Evolutionary conservation across 2,329 filamentous ascomycete genomes (phyloP), one percentile per base, ranked within the genome.

Genomic region (Penicillium corylophilum): DNA sequence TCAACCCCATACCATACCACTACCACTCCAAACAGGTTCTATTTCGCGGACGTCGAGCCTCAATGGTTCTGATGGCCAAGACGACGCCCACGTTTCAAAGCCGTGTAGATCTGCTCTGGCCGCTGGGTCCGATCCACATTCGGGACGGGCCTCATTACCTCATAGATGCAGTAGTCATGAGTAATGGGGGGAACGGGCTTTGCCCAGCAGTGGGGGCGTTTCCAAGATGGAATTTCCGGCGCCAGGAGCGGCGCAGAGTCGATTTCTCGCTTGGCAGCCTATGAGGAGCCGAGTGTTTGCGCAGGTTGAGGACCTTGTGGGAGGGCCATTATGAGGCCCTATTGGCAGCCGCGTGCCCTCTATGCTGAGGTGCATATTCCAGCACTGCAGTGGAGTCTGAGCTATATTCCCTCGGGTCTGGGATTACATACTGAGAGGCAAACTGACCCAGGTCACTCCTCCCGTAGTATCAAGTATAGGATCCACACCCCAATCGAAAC

Each of bases 281-380:
- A 60, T 61, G 44, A 55, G 48, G 26, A 53, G 46, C 35, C 51
- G 28, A 45, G 40, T 46, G 42, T 54, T 56, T 52, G 54, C 24
- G 44, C 45, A 35, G 36, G 39, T 53, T 58, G 60, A 38, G 59
- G 58, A 62, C 60, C 58, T 60, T 61, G 56, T 51, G 56, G 58
- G 54, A 51, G 59, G 58, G 58, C 48, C 23, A 53, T 43, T 38
- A 5, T n/a, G 28, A 28, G n/a, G 45, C 23, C 51, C 51, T 45
- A 62, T 61, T 62, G 59, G 60, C 44, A 59, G 57, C 23, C 24
- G 24, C 18, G 13, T 31, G 22, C 18, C 29, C 23, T 49, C 16
- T 29, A 48, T 50, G 31, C 31, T 50, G 53, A 43, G 22, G 38
- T 56, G 48, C 43, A 55, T 49, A 16, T 45, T 42, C 28, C 26